Evolutionary conservation across 2,329 filamentous ascomycete genomes (phyloP).

Genomic region (Alternaria hordeiaustralica): DNA sequence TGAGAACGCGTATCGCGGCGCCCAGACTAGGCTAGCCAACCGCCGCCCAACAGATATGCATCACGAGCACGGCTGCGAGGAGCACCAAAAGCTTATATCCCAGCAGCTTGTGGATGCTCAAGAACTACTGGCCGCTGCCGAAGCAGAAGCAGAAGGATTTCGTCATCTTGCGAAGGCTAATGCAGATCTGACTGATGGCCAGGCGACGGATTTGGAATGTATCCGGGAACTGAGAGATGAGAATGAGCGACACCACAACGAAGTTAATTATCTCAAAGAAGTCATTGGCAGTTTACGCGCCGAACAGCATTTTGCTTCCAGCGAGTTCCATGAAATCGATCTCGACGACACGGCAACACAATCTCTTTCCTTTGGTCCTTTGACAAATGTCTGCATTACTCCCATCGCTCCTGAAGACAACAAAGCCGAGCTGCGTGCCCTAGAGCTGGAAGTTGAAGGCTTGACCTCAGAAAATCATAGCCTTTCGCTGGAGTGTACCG

Average conservation of each 20-base stretch:
- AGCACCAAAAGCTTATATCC: not conserved
- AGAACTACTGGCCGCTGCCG: not conserved
- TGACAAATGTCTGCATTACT: not conserved
- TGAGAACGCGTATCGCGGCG: not conserved
- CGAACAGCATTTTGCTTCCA: not conserved
- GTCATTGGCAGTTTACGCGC: too few species aligned
- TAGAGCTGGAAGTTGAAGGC: not conserved
- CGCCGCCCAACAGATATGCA: not conserved
- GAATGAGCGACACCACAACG: not conserved
- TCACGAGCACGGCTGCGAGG: not conserved
- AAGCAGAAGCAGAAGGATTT: constrained; percentile 1
- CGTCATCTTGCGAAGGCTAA: not conserved
- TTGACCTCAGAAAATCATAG: not conserved
- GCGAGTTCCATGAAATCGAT: not conserved
- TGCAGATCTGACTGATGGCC: not conserved
- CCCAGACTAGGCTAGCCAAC: not conserved
- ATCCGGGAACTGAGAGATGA: not conserved
- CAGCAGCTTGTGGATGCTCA: constrained; percentile 1
- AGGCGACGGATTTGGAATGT: not conserved
- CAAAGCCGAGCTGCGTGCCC: not conserved
- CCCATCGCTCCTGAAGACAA: not conserved
- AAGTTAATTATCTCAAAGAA: not conserved
- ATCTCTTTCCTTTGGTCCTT: not conserved
- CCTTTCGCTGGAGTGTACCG: not conserved
- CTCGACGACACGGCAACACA: not conserved